These are phyloP conservation scores for Saccharomyces hybrid DNA, from an alignment of 1,139 yeast species.

Conservation along the genomic window DNA sequence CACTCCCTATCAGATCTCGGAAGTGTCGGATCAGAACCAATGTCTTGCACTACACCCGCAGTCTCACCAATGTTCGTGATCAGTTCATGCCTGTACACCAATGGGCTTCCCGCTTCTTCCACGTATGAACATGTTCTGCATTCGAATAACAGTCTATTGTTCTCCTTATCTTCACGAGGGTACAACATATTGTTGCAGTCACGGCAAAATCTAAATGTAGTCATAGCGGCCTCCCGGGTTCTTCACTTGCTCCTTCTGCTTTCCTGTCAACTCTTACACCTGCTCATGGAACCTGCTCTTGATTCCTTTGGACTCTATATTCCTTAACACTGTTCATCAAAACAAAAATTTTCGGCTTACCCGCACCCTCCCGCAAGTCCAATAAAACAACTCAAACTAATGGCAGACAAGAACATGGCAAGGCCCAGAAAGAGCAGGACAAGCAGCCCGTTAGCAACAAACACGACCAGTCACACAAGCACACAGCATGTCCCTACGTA, in stretches of 20 bases:
- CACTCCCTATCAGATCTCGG: conserved; percentile 93
- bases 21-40: conserved; percentile 91
- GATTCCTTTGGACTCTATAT: background rate
- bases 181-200: conserved; percentile 97
- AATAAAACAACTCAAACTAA: background rate
- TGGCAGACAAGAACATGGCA: background rate
- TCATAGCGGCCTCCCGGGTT: conserved; percentile 41
- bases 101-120: conserved; percentile 81
- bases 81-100: conserved; percentile 88
- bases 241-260: background rate
- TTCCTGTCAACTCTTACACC: no score
- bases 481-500: conserved; percentile 16
- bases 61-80: conserved; percentile 82
- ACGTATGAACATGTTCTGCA: conserved; percentile 95
- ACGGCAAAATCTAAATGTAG: conserved; percentile 86
- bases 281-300: background rate
- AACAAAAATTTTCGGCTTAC: background rate
- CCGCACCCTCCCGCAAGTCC: background rate
- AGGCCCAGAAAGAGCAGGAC: background rate
- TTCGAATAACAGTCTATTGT: conserved; percentile 67
- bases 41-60: conserved; percentile 96
- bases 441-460: background rate
- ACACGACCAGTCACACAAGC: background rate
- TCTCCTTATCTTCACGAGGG: conserved; percentile 86
- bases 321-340: background rate